These are phyloP conservation scores for Apophysomyces ossiformis DNA, from an alignment of 371 early-diverging fungal genomes.

Conservation along the genomic window DNA sequence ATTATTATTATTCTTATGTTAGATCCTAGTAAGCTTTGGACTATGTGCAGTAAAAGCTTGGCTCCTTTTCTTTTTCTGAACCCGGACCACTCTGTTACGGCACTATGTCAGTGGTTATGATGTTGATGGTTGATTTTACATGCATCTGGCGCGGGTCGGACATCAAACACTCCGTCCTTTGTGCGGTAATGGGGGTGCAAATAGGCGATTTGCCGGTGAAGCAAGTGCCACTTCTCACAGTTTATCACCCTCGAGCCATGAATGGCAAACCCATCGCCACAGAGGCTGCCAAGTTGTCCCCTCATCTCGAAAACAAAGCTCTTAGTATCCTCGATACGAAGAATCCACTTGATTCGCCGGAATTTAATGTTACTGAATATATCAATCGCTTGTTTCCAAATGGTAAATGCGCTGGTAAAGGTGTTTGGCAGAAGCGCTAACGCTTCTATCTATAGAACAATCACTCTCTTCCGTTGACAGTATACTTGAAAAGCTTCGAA, in stretches of 20 bases:
- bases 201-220: too few relatives aligned
- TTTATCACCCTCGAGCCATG: neutral
- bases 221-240: too few relatives aligned
- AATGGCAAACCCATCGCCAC: slow-evolving; percentile 9
- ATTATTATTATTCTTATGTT: too few relatives aligned
- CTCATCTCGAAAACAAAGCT: slow-evolving; percentile 54
- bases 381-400: slow-evolving; percentile 85
- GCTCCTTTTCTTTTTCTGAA: too few relatives aligned
- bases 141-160: too few relatives aligned
- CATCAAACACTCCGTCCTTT: too few relatives aligned
- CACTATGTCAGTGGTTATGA: too few relatives aligned
- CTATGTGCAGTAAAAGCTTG: too few relatives aligned
- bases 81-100: too few relatives aligned
- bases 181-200: too few relatives aligned
- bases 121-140: too few relatives aligned
- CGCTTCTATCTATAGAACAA: slow-evolving; percentile 53
- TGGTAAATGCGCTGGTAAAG: slow-evolving; percentile 42
- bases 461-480: slow-evolving; percentile 73
- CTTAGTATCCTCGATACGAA: slow-evolving; percentile 53
- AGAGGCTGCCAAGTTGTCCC: slow-evolving; percentile 49
- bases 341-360: slow-evolving; percentile 73
- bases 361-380: slow-evolving; percentile 75
- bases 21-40: too few relatives aligned
- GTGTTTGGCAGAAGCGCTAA: neutral
- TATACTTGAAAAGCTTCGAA: slow-evolving; percentile 64